A percentile compares a stretch with the other conserved stretches of the same genome.
These are phyloP conservation scores for Collybiopsis confluens DNA, from an alignment of 768 basidiomycete genomes.

Conservation along the genomic window DNA sequence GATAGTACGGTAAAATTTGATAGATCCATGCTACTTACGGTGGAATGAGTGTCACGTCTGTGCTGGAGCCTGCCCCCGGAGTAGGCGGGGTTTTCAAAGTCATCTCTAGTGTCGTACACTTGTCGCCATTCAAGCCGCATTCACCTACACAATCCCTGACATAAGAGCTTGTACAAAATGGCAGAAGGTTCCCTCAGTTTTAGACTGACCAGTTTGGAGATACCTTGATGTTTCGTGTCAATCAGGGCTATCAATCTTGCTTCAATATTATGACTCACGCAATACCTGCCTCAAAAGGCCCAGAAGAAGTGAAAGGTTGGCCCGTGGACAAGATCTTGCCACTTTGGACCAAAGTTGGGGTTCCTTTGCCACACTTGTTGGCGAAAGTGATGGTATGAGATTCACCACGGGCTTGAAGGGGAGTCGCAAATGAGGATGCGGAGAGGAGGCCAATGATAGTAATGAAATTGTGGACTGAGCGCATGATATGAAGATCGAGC, in stretches of 20 bases:
- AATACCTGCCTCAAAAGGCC: slow-evolving; percentile 28
- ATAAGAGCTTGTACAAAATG: background rate
- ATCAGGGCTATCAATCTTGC: too few species aligned
- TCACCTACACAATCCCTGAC: slow-evolving; percentile 15
- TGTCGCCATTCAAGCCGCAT: slow-evolving; percentile 36
- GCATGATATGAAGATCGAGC: background rate
- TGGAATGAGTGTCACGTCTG: slow-evolving; percentile 37
- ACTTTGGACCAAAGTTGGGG: slow-evolving; percentile 26
- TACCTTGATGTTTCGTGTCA: too few species aligned
- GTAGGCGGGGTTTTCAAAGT: slow-evolving; percentile 28
- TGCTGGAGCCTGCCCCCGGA: slow-evolving; percentile 28
- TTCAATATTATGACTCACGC: slow-evolving; percentile 22
- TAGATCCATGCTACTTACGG: slow-evolving; percentile 26
- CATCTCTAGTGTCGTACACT: slow-evolving; percentile 33
- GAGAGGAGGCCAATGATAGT: background rate
- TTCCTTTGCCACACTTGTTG: slow-evolving; percentile 33
- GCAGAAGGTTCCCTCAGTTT: too few species aligned
- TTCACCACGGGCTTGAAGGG: background rate
- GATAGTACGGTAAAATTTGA: too few species aligned
- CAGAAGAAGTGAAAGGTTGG: slow-evolving; percentile 21
- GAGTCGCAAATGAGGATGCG: background rate
- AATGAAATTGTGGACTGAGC: background rate
- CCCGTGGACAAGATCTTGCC: slow-evolving; percentile 28
- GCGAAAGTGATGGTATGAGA: background rate
- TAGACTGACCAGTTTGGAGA: too few species aligned